These are phyloP conservation scores for Leishmania tarentolae DNA, from an alignment of 208 protist genomes.

Conservation along the genomic window DNA sequence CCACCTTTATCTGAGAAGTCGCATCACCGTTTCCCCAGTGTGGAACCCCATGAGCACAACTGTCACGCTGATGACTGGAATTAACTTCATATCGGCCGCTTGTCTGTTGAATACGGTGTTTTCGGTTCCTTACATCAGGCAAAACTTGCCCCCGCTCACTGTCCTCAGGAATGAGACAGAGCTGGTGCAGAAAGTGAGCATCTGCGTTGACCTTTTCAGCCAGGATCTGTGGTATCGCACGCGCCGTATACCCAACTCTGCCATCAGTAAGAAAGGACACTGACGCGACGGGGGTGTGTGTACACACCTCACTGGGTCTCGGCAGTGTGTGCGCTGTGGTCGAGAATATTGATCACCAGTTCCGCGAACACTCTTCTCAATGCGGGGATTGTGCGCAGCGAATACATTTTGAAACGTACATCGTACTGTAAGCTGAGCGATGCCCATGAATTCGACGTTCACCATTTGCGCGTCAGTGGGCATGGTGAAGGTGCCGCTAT, in stretches of 20 bases:
- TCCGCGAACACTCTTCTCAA: neutral
- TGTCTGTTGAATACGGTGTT: neutral
- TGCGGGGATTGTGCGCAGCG: slow-evolving; percentile 3
- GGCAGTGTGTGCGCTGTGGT: slow-evolving; percentile 21
- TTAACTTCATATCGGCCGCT: neutral
- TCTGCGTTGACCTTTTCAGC: no score
- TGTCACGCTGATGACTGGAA: neutral
- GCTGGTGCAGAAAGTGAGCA: no score
- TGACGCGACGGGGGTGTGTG: neutral
- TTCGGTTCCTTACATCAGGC: neutral
- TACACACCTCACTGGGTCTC: slow-evolving; percentile 22
- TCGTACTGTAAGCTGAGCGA: slow-evolving; percentile 16
- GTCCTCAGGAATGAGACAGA: no score
- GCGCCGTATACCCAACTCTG: slow-evolving; percentile 18
- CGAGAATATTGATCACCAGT: neutral
- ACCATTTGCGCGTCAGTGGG: slow-evolving; percentile 13
- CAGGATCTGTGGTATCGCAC: no score
- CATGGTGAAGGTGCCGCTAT: slow-evolving; percentile 2
- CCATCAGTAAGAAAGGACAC: slow-evolving; percentile 13
- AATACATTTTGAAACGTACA: slow-evolving; percentile 7
- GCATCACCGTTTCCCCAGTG: neutral
- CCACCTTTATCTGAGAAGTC: slow-evolving; percentile 15
- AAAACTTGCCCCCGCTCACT: neutral
- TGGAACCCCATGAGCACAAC: neutral
- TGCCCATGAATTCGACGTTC: slow-evolving; percentile 10